phyloP scores from a whole-genome alignment of 208 protist species.

The Leishmania arabica region DNA sequence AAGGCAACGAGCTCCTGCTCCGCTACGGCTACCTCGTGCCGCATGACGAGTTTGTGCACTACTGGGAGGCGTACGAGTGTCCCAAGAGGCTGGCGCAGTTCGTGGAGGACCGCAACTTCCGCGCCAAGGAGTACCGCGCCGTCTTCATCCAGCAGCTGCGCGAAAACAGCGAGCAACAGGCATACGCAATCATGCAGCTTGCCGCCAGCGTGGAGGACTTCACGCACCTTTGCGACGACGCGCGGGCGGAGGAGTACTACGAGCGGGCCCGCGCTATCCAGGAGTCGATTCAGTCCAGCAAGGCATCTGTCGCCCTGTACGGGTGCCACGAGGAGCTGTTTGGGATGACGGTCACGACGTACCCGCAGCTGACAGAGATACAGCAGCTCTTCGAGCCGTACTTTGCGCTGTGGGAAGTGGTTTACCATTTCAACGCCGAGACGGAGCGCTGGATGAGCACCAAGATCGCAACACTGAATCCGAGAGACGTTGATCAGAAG shows the following conservation, averaged over 20 bases:
- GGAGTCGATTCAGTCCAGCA: conserved; percentile 62
- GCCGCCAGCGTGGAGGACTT: conserved; percentile 87
- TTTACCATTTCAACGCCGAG: conserved; percentile 80
- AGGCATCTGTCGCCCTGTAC: conserved; percentile 79
- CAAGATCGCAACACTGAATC: conserved; percentile 84
- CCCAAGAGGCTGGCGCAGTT: conserved; percentile 89
- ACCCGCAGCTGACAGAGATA: conserved; percentile 90
- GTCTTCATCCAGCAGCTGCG: conserved; percentile 90
- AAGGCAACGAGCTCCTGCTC: conserved; percentile 84
- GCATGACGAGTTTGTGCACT: conserved; percentile 75
- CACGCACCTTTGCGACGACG: conserved; percentile 83
- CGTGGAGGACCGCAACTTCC: conserved; percentile 90
- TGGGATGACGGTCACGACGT: conserved; percentile 79
- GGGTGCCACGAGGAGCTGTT: conserved; percentile 92
- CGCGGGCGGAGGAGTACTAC: conserved; percentile 87
- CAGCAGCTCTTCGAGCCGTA: conserved; percentile 90
- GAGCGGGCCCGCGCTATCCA: conserved; percentile 83
- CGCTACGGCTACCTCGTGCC: conserved; percentile 78
- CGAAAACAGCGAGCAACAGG: conserved; percentile 87
- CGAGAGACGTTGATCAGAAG: conserved; percentile 84
- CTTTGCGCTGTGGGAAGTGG: conserved; percentile 90
- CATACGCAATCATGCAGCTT: conserved; percentile 82
- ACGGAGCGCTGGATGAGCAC: conserved; percentile 91
- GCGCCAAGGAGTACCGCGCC: conserved; percentile 90
- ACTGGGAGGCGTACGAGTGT: conserved; percentile 92